Evolutionary conservation across 2,329 filamentous ascomycete genomes (phyloP).

Genomic region (Alternaria infectoria): DNA sequence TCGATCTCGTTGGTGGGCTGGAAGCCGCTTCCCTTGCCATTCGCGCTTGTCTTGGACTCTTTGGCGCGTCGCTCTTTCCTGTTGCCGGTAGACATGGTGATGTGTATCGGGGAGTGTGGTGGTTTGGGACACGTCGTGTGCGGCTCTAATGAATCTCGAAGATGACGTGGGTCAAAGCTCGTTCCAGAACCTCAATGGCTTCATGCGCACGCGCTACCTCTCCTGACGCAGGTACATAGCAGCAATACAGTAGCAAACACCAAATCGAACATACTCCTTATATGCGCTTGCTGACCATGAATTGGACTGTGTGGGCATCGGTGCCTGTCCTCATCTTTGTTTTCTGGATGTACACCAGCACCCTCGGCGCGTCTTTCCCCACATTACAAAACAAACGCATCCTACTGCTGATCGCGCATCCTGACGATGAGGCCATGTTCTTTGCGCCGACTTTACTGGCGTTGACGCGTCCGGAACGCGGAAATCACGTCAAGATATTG

Average conservation of each 20-base stretch:
- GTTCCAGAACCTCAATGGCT: constrained; percentile 7
- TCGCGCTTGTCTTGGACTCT: constrained; percentile 28
- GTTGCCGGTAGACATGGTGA: constrained; percentile 46
- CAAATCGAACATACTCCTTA: background rate
- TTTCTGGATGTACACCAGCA: constrained; percentile 57
- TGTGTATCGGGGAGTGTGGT: constrained; percentile 1
- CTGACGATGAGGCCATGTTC: constrained; percentile 99
- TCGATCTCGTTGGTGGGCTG: constrained; percentile 47
- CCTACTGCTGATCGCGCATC: constrained; percentile 91
- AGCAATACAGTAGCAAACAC: background rate
- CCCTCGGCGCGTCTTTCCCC: constrained; percentile 62
- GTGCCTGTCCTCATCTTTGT: constrained; percentile 52
- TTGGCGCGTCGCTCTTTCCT: constrained; percentile 55
- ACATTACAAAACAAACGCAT: constrained; percentile 82
- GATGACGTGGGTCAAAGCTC: constrained; percentile 24
- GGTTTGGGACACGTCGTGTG: constrained; percentile 22
- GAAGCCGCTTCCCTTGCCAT: constrained; percentile 39
- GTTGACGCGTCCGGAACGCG: constrained; percentile 77
- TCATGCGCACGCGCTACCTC: background rate
- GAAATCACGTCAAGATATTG: constrained; percentile 92
- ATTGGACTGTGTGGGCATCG: constrained; percentile 48
- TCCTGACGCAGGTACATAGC: background rate
- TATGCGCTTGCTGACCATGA: constrained; percentile 39
- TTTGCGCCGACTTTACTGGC: constrained; percentile 88
- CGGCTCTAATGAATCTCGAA: constrained; percentile 21